Evolutionary conservation across 2,329 filamentous ascomycete genomes (phyloP), one percentile per base, ranked within the genome.

Genomic region (Alternaria sp.): DNA sequence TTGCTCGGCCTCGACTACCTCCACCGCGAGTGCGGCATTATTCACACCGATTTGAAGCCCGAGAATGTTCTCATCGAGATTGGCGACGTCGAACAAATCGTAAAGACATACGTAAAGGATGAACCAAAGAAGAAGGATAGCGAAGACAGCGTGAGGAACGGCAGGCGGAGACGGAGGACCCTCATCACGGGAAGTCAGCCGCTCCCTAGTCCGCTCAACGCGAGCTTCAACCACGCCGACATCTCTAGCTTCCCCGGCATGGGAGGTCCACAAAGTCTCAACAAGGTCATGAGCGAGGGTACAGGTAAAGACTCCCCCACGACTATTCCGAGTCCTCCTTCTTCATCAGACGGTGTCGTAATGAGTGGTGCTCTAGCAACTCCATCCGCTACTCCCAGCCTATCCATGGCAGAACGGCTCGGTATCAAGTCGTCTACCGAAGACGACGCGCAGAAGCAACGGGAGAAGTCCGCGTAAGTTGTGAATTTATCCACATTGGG

Each of bases 41-140:
- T 99, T 75, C 95, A 99, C 80, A 98, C 95, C 62, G 94, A 97
- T 77, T 82, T 98, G 70, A 97, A 99, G 80, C 95, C 95, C 48
- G 95, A 99, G 78, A 99, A 99, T 75, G 95, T 99, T 32, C 85
- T 99, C 67, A 98, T 99, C 77, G 95, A 99, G 81, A 98, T 99
- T 75, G 95, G 95, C 68, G 95, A 99, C 72, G 95, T 99, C 51
- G 95, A 99, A 83, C 93, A 98, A 80, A 98, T 98, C 64, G 95
- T 99, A 59, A 94, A 97, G 81, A 93, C 92, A 62, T 94, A 96
- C 65, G 94, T 99, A 56, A 94, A 97, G 80, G 92, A 89, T 63
- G 91, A 95, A 51, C 55, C 82, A 20, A 78, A 80, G 64, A 83
- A 87, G 70, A 87, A 87, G 70, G 86, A 88, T 52, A 90, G 91